phyloP scores from a whole-genome alignment of 1,139 yeast species.

The Hansenula lynferdii region DNA sequence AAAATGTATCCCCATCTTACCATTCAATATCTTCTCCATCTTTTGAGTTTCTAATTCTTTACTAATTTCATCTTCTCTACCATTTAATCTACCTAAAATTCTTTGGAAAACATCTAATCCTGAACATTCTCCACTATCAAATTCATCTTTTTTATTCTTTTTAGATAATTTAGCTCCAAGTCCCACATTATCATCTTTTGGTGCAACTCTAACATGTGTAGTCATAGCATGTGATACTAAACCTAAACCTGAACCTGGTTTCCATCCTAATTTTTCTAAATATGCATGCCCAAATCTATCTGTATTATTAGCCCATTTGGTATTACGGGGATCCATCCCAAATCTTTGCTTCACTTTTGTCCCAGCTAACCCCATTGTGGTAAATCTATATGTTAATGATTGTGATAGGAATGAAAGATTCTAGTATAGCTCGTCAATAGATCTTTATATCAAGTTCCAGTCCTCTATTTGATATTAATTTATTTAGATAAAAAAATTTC shows the following conservation, averaged over 20 bases:
- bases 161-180: slow-evolving; percentile 75
- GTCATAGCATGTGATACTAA: slow-evolving; percentile 57
- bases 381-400: no score
- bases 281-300: slow-evolving; percentile 85
- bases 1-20: slow-evolving; percentile 85
- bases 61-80: slow-evolving; percentile 56
- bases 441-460: no score
- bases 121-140: slow-evolving; percentile 78
- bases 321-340: slow-evolving; percentile 91
- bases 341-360: slow-evolving; percentile 77
- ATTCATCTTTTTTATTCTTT: slow-evolving; percentile 51
- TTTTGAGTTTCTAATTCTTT: slow-evolving; percentile 62
- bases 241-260: slow-evolving; percentile 87
- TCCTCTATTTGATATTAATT: no score
- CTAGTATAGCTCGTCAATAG: no score
- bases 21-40: slow-evolving; percentile 61
- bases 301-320: slow-evolving; percentile 90
- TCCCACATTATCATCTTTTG: slow-evolving; percentile 81
- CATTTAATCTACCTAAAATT: slow-evolving; percentile 80
- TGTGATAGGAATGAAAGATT: no score
- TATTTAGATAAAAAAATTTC: neutral
- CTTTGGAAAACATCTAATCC: slow-evolving; percentile 94
- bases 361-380: slow-evolving; percentile 70
- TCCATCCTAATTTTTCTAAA: slow-evolving; percentile 82
- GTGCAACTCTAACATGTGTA: slow-evolving; percentile 74